Evolutionary conservation across 306 rosid genomes (phyloP).

Genomic region (Oemleria cerasiformis): DNA sequence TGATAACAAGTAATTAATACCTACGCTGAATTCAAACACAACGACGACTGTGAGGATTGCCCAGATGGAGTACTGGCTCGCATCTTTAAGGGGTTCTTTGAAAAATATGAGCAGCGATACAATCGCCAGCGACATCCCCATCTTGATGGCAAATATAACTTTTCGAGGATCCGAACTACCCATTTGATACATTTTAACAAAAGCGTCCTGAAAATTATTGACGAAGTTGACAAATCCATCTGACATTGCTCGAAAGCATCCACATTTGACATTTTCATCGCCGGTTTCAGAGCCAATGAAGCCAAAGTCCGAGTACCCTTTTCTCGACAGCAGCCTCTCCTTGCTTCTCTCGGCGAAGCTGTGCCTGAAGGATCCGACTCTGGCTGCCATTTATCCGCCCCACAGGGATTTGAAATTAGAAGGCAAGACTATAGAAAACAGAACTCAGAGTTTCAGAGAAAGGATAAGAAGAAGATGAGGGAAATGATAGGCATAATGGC

Average conservation of each 20-base stretch:
- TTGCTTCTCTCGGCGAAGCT: conserved; percentile 60
- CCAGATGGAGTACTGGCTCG: conserved; percentile 61
- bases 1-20: conserved; percentile 26
- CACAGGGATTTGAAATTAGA: neutral
- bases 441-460: neutral
- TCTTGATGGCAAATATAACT: conserved; percentile 48
- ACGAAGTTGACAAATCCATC: conserved; percentile 34
- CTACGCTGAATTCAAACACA: conserved; percentile 75
- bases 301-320: conserved; percentile 38
- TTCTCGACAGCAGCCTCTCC: conserved; percentile 48
- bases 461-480: neutral
- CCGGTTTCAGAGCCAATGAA: conserved; percentile 14
- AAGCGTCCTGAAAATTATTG: conserved; percentile 4
- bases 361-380: conserved; percentile 49
- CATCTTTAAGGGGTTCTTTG: conserved; percentile 36
- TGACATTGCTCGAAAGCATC: conserved; percentile 38
- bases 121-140: conserved; percentile 52
- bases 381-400: conserved; percentile 27
- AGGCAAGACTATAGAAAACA: no score
- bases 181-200: conserved; percentile 43
- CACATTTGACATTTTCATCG: conserved; percentile 17
- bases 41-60: conserved; percentile 72
- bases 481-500: neutral
- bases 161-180: conserved; percentile 66
- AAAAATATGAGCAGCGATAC: conserved; percentile 54